Base-by-base conservation (phyloP, 2,329 filamentous ascomycete species). In the Sphaerulina populicola region DNA sequence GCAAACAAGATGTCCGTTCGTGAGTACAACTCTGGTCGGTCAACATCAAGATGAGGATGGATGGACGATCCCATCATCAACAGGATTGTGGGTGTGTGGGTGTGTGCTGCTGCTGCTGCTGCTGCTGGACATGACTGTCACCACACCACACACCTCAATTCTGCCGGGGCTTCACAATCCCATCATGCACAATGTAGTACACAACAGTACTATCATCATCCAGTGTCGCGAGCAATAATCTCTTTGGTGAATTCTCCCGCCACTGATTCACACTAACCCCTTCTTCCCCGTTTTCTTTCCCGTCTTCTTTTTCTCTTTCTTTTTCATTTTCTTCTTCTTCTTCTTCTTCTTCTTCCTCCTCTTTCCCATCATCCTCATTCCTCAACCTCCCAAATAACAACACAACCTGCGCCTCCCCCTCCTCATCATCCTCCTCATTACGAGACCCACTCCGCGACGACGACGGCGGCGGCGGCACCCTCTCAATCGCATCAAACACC, bases 161-260 rank as follows among this genome's bases (percentile, higher is more conserved):
- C 67, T 91, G 87, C 51, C 87, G 76, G 21, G 87, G 87, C 72
- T 91, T 93, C 47, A 91, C 85, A 57, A 90, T 81, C n/a, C 86
- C 87, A 67, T 91, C 86, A 62, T 91, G 86, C 66, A 91, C 80
- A 56, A 90, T 77, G 65, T 93, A 93, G 69, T 91, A 93, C 37
- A 88, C 84, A 14, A 93, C 77, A 0, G 87, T 91, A 57, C 86
- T 90, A 69, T 93, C 87, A 61, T 85, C 81, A 64, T 88, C 83
- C 43, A 88, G 72, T 2, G 83, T 85, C 12, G 84, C 86, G 46
- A 93, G 72, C n/a, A 91, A 65, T 9, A 90, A 67, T 54, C 86
- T 75, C 72, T 90, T 91, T 43, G 67, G 62, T 51, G 57, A 44
- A 18, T 52, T 69, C 18, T 61, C 67, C 54, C 73, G 68, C 73